Conservation (phyloP, 768 basidiomycete genomes). For the Clavulina sp. region DNA sequence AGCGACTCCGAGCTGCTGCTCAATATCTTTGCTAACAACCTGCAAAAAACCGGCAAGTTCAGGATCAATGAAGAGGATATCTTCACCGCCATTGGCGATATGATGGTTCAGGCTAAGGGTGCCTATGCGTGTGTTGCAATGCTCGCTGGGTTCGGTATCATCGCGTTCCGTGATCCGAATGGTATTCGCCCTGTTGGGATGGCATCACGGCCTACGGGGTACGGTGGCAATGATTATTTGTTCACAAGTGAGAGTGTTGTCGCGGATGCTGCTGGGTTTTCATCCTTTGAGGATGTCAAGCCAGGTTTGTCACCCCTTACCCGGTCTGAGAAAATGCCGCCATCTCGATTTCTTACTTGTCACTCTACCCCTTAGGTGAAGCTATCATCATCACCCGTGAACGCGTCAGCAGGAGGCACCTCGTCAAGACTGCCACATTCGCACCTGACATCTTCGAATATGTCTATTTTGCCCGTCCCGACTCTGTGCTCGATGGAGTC, state of each 20-base stretch:
- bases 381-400: conserved; percentile 86
- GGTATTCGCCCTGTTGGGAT: conserved; percentile 90
- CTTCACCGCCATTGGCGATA: conserved; percentile 77
- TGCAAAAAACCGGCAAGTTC: conserved; percentile 97
- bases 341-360: neutral
- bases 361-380: conserved; percentile 41
- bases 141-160: conserved; percentile 96
- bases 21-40: conserved; percentile 93
- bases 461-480: conserved; percentile 95
- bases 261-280: conserved; percentile 82
- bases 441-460: conserved; percentile 98
- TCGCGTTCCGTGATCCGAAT: conserved; percentile 95
- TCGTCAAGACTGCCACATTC: conserved; percentile 52
- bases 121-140: conserved; percentile 98
- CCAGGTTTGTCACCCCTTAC: conserved; percentile 37
- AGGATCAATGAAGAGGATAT: conserved; percentile 99
- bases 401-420: conserved; percentile 55
- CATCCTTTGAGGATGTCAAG: conserved; percentile 83
- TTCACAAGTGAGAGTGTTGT: conserved; percentile 94
- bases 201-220: conserved; percentile 37
- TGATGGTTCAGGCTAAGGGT: conserved; percentile 78
- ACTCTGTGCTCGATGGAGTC: conserved; percentile 92
- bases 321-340: neutral
- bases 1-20: conserved; percentile 95
- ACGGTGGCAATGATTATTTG: conserved; percentile 64